Base-by-base conservation (phyloP, 2,329 filamentous ascomycete genomes). In the Epichloe coenophiala region DNA sequence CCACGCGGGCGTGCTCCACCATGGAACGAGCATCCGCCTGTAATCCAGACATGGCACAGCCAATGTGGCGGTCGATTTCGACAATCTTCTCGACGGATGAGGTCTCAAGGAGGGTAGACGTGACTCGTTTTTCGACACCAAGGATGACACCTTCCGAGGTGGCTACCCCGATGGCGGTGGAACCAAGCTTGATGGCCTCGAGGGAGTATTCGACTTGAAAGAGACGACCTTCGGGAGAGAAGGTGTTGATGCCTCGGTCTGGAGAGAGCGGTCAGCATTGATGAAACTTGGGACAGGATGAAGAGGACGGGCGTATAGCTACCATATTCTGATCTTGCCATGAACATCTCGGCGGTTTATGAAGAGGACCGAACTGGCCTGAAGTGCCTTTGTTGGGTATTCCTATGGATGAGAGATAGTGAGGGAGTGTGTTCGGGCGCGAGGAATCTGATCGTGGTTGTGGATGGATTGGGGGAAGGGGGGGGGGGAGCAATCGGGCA, bases 201-300 rank as follows among this genome's bases (percentile, higher is more conserved):
- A 98, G 86, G 54, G 93, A 97, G 82, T 98, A 98, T 85, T 98
- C 93, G 76, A 98, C 93, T 77, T 98, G 93, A 81, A 98, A 98
- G 70, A 98, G 87, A 72, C 93, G 93, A 65, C 93, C 93, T 80
- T 98, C 93, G 55, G 93, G 93, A 62, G 93, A 98, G 81, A 98
- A 98, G 80, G 93, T 98, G 80, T 96, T 97, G 81, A 97, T 96
- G 65, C 91, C 91, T 72, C 91, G 89, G 77, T 97, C 90, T 96
- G 60, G 13, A 41, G 5, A 19, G 27, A n/a, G n/a, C 46, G 19
- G 7, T 39, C 23, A 45, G 45, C 19, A 56, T 62, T 55, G 63
- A 60, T 51, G 11, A 37, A 13, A 11, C 31, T 36, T 13, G 38
- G 21, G 11, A 2, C 15, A 46, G 27, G 19, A 23, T 27, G 21